Percentiles rank a stretch among this genome's conserved stretches.
Evolutionary conservation across 176 grass and related monocot genomes (phyloP).

Genomic region (Aechmea fasciata): DNA sequence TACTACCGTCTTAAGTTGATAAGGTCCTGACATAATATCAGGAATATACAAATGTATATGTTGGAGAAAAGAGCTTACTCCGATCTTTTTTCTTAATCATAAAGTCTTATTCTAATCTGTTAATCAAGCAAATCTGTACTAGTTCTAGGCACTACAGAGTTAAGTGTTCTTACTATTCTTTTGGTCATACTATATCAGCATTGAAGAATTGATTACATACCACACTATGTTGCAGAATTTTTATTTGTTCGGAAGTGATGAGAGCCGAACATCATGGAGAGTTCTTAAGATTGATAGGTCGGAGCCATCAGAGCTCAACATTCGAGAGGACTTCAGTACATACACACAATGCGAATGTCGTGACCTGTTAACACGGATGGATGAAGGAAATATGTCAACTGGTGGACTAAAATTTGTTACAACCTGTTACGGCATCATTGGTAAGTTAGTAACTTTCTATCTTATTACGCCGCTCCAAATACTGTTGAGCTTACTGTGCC

Average conservation of each 20-base stretch:
- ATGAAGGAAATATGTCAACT: slow-evolving; percentile 47
- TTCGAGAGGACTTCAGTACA: slow-evolving; percentile 56
- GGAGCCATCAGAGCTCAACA: slow-evolving; percentile 54
- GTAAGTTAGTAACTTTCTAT: slow-evolving; percentile 27
- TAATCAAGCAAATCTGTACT: neutral
- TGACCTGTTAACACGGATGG: slow-evolving; percentile 41
- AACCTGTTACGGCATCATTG: slow-evolving; percentile 84
- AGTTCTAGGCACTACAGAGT: neutral
- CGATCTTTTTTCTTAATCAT: too few species aligned
- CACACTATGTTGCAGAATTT: slow-evolving; percentile 49
- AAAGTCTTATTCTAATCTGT: too few species aligned
- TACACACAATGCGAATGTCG: slow-evolving; percentile 48
- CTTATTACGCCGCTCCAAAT: neutral
- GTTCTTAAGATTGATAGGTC: slow-evolving; percentile 68
- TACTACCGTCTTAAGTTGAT: too few species aligned
- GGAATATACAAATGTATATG: too few species aligned
- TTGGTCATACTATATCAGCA: slow-evolving; percentile 16
- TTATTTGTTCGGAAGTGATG: slow-evolving; percentile 69
- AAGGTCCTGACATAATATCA: too few species aligned
- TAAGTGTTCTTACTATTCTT: neutral
- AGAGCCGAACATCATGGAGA: slow-evolving; percentile 49
- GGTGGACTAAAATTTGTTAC: slow-evolving; percentile 85
- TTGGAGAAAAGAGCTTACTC: too few species aligned
- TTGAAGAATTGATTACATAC: neutral
- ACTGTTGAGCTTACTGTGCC: neutral